Percentiles rank a stretch among this genome's conserved stretches.
phyloP scores from a whole-genome alignment of 192 early-diverging fungal genomes.

The Linnemannia elongata region DNA sequence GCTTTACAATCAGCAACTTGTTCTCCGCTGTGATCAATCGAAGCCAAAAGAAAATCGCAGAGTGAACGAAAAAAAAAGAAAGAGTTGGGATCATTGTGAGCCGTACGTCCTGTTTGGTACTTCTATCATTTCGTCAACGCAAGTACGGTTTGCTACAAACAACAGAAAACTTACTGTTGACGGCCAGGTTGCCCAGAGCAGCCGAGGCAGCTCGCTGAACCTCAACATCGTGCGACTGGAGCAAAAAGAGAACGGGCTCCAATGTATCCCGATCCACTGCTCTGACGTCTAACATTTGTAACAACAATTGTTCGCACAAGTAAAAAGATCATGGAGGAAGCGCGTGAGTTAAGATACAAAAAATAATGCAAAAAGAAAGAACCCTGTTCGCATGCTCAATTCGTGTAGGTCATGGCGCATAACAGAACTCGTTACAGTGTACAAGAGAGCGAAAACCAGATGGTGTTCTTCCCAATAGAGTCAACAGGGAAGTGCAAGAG shows the following conservation, averaged over 20 bases:
- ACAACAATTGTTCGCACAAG: neutral
- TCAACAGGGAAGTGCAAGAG: neutral
- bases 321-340: neutral
- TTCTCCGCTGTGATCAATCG: conserved; percentile 73
- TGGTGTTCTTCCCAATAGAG: neutral
- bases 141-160: neutral
- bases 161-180: conserved; percentile 67
- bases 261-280: conserved; percentile 81
- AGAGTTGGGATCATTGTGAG: neutral
- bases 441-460: conserved; percentile 8
- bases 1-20: conserved; percentile 87
- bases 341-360: neutral
- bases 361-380: neutral
- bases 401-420: neutral
- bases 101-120: neutral
- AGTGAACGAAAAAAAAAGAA: conserved; percentile 8
- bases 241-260: conserved; percentile 85
- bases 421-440: neutral
- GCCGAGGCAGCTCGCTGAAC: conserved; percentile 89
- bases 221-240: conserved; percentile 86
- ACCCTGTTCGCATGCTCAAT: neutral
- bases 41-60: conserved; percentile 5
- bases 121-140: neutral
- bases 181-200: conserved; percentile 91
- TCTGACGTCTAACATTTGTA: conserved; percentile 72